phyloP scores from a whole-genome alignment of 1,139 yeast species.

The Kurtzmaniella quercitrusa region DNA sequence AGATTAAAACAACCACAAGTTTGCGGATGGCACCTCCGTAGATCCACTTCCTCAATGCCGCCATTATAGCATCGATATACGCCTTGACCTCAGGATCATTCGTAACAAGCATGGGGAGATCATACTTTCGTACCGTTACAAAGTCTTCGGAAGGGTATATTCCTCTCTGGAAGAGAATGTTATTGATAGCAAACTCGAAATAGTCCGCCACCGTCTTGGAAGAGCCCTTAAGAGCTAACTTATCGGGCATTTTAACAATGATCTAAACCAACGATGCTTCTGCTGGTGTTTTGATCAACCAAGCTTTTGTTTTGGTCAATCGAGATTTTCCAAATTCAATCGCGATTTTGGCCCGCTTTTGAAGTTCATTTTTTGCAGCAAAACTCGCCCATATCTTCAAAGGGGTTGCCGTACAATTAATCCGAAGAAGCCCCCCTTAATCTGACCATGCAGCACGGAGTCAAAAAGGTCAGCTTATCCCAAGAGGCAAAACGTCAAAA shows the following conservation, averaged over 20 bases:
- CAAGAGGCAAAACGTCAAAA: conserved; percentile 56
- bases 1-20: conserved; percentile 67
- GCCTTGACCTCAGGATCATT: conserved; percentile 72
- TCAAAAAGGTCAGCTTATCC: conserved; percentile 55
- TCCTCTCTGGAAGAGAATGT: conserved; percentile 83
- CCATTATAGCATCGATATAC: conserved; percentile 65
- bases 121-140: conserved; percentile 74
- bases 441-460: conserved; percentile 56
- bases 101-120: conserved; percentile 67
- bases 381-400: not conserved
- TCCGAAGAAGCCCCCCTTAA: no score
- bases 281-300: not conserved
- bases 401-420: not conserved
- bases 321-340: not conserved
- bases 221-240: conserved; percentile 70
- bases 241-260: conserved; percentile 25
- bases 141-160: conserved; percentile 90
- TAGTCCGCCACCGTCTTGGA: conserved; percentile 77
- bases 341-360: not conserved
- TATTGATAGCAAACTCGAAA: conserved; percentile 75
- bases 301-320: no score
- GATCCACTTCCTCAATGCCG: conserved; percentile 82
- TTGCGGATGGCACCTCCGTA: conserved; percentile 65
- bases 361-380: not conserved
- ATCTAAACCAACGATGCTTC: not conserved